A percentile compares a stretch with the other conserved stretches of the same genome.
Evolutionary conservation across 148 eudicot species (phyloP).

Genomic region (Silene conica): DNA sequence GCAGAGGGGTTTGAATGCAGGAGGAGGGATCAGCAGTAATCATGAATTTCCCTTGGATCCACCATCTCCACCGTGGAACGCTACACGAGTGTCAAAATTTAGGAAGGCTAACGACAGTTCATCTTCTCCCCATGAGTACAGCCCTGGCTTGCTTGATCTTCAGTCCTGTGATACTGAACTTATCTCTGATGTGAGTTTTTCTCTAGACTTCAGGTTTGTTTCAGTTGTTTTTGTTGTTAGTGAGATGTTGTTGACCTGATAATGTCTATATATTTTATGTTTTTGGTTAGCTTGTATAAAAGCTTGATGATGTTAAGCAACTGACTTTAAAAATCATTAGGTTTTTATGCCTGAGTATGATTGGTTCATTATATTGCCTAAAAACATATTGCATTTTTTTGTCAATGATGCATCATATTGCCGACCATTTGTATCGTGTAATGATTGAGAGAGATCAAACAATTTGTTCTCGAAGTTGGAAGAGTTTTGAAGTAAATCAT

Average conservation of each 20-base stretch:
- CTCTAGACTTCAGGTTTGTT: background rate
- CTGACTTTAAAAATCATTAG: background rate
- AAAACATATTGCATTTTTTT: background rate
- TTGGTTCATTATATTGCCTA: background rate
- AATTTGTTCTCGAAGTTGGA: background rate
- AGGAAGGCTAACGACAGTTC: slow-evolving; percentile 30
- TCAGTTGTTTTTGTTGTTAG: background rate
- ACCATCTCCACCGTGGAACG: slow-evolving; percentile 23
- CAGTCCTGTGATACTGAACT: slow-evolving; percentile 61
- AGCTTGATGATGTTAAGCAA: background rate
- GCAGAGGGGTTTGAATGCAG: slow-evolving; percentile 36
- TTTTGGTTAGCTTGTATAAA: background rate
- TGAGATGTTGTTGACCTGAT: background rate
- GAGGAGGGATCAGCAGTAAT: slow-evolving; percentile 17
- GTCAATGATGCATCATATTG: too few relatives aligned
- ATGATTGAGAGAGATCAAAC: background rate
- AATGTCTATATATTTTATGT: background rate
- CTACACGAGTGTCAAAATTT: slow-evolving; percentile 36
- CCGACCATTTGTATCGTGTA: background rate
- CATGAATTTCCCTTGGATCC: slow-evolving; percentile 38
- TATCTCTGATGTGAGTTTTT: slow-evolving; percentile 51
- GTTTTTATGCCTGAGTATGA: background rate
- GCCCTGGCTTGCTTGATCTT: slow-evolving; percentile 73
- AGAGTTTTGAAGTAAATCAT: background rate
- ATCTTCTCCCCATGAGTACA: slow-evolving; percentile 36